Conservation (phyloP, 257 asterid genomes). For the Ilex asprella region DNA sequence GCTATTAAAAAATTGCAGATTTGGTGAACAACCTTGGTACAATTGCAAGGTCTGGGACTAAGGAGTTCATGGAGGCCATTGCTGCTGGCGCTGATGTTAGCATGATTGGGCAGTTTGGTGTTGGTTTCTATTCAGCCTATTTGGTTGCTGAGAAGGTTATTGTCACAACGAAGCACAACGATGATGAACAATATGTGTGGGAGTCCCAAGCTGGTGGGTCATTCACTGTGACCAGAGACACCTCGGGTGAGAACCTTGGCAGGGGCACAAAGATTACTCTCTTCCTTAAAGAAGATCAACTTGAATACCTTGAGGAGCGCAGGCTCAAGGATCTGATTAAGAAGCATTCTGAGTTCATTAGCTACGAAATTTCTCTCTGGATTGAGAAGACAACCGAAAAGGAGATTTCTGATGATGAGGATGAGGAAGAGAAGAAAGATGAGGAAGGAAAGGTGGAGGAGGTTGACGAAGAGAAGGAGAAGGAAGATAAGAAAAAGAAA, state of each 20-base stretch:
- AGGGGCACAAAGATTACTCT: conserved; percentile 54
- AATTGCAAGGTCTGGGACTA: conserved; percentile 61
- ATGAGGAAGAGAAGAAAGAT: conserved; percentile 44
- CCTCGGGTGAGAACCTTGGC: conserved; percentile 43
- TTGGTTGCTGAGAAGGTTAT: conserved; percentile 52
- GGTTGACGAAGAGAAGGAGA: conserved; percentile 45
- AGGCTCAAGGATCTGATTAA: conserved; percentile 50
- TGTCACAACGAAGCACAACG: conserved; percentile 53
- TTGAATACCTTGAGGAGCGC: conserved; percentile 55
- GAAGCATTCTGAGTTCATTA: conserved; percentile 55
- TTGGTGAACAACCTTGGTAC: conserved; percentile 59
- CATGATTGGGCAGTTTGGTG: conserved; percentile 64
- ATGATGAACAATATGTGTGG: conserved; percentile 56
- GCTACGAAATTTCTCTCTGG: conserved; percentile 56
- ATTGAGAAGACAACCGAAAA: conserved; percentile 53
- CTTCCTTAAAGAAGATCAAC: conserved; percentile 55
- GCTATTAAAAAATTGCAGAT: conserved; percentile 16
- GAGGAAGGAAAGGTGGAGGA: conserved; percentile 60
- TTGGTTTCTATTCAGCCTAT: conserved; percentile 58
- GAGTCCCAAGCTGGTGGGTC: conserved; percentile 65
- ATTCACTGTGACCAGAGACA: conserved; percentile 47
- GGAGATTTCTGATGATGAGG: conserved; percentile 57
- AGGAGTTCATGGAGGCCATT: conserved; percentile 58
- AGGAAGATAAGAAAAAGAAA: conserved; percentile 47
- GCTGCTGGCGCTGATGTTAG: conserved; percentile 67